Base-by-base conservation (phyloP, 2,329 filamentous ascomycete genomes). In the Colletotrichum cordylinicola region DNA sequence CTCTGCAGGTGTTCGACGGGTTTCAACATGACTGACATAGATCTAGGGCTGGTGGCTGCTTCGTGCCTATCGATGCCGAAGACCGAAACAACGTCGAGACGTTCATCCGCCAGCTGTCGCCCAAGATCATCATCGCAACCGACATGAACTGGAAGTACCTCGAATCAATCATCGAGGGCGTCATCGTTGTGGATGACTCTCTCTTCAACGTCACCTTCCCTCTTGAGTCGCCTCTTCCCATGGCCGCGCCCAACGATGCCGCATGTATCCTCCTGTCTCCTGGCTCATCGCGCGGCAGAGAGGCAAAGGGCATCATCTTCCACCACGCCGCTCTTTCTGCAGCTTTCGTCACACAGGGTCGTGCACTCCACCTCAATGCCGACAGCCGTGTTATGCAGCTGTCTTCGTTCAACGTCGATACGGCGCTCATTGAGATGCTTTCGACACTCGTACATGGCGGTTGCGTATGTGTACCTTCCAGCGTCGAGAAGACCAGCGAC, bases 251-350 rank as follows among this genome's bases (percentile, higher is more conserved):
- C 0, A 84, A 88, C 27, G 87, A 90, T 29, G 86, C 87, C 3
- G 92, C 92, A 0, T 94, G 92, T 79, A 86, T 92, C 4, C 88
- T 94, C 6, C 91, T 93, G 76, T 90, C 89, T 0, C 90, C 89
- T 4, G 90, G 90, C 0, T 90, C 90, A 0, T 81, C 81, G 8
- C 74, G 72, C 0, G 90, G 90, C 2, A 88, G 88, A 65, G 88
- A 87, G 67, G 90, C 91, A 0, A 91, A 91, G 73, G 92, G 91
- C 2, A 90, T 92, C 15, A 90, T 93, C 21, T 90, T 93, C 75
- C 90, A 90, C 9, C 93, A 94, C 78, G 84, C 85, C 0, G 88
- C 91, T 1, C 85, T 93, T 2, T 90, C 90, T 2, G 90, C 91
- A 0, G 86, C 88, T 0, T 88, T 91, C 62, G 79, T 88, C 4